Conservation (phyloP, 768 basidiomycete species). For the Amanita subjunquillea region DNA sequence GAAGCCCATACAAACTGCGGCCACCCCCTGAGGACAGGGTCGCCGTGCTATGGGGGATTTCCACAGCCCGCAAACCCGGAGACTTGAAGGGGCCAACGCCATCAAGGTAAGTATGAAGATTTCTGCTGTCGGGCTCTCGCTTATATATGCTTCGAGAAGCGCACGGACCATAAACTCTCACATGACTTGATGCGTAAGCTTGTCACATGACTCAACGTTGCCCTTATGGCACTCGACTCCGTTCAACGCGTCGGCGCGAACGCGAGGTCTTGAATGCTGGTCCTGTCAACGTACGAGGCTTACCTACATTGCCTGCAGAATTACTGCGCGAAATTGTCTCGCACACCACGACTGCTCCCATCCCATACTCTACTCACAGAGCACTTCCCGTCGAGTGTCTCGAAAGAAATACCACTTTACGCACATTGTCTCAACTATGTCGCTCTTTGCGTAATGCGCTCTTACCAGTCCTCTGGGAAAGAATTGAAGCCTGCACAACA, state of each 20-base stretch:
- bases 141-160: slow-evolving; percentile 16
- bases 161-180: slow-evolving; percentile 10
- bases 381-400: background rate
- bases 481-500: slow-evolving; percentile 13
- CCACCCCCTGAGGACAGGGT: slow-evolving; percentile 42
- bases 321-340: slow-evolving; percentile 16
- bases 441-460: slow-evolving; percentile 10
- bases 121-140: background rate
- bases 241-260: background rate
- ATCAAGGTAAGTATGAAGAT: slow-evolving; percentile 38
- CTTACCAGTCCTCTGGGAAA: slow-evolving; percentile 10
- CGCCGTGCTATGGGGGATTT: slow-evolving; percentile 42
- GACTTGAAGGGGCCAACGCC: slow-evolving; percentile 32
- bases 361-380: slow-evolving; percentile 5
- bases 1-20: slow-evolving; percentile 54
- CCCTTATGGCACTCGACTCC: background rate
- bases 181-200: background rate
- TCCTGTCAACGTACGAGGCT: slow-evolving; percentile 11
- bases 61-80: slow-evolving; percentile 30
- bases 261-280: background rate
- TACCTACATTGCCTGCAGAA: slow-evolving; percentile 15
- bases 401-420: slow-evolving; percentile 6
- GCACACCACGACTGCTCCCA: slow-evolving; percentile 9
- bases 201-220: too few species aligned
- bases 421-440: slow-evolving; percentile 13